Evolutionary conservation across 371 early-diverging fungal genomes (phyloP).

Genomic region (Polyrhizophydium stewartii): DNA sequence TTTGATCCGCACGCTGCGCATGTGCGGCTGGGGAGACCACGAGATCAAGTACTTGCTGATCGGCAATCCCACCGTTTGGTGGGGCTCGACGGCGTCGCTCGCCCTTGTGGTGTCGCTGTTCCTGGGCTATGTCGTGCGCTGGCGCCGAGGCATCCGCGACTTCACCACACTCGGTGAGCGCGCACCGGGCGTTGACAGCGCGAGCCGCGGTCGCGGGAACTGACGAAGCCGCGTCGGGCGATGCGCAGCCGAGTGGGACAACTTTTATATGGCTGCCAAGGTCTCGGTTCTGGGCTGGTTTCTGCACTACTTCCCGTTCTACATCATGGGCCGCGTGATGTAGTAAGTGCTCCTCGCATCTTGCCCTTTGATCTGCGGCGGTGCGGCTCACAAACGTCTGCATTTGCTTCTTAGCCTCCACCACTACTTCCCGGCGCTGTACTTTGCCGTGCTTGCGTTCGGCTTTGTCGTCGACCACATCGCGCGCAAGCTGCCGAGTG

Average conservation of each 20-base stretch:
- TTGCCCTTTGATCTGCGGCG: too few relatives aligned
- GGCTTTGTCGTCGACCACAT: slow-evolving; percentile 74
- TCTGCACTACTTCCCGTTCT: slow-evolving; percentile 97
- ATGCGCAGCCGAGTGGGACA: slow-evolving; percentile 61
- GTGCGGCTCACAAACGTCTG: too few relatives aligned
- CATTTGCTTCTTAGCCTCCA: too few relatives aligned
- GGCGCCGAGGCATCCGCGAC: slow-evolving; percentile 66
- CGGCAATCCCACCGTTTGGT: slow-evolving; percentile 97
- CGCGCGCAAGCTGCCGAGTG: slow-evolving; percentile 18
- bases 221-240: not conserved
- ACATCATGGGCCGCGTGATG: slow-evolving; percentile 95
- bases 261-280: slow-evolving; percentile 67
- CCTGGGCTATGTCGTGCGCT: slow-evolving; percentile 58
- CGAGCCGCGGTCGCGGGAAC: not conserved
- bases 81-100: slow-evolving; percentile 73
- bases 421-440: slow-evolving; percentile 98
- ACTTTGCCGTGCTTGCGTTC: slow-evolving; percentile 83
- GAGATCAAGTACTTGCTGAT: slow-evolving; percentile 90
- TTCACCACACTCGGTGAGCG: slow-evolving; percentile 30
- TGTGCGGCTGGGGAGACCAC: slow-evolving; percentile 95
- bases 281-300: slow-evolving; percentile 84
- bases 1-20: slow-evolving; percentile 86
- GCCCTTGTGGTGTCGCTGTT: slow-evolving; percentile 43
- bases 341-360: slow-evolving; percentile 44
- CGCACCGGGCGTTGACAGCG: not conserved